These are phyloP conservation scores for Mallotus repandus DNA, from an alignment of 441 rosid genomes.

Conservation along the genomic window DNA sequence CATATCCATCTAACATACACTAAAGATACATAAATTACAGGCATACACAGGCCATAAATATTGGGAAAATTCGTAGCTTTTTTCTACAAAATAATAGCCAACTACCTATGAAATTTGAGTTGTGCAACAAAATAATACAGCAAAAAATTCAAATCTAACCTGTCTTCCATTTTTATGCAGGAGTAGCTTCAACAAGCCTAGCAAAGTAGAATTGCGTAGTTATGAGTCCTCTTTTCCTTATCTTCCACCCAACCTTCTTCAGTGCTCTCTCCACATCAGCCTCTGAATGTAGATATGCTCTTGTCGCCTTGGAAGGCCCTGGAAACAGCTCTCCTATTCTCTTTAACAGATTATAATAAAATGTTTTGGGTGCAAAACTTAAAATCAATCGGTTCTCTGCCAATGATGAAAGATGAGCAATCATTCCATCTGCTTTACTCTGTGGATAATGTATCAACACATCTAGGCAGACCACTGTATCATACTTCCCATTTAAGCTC, in stretches of 20 bases:
- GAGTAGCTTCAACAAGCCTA: conserved; percentile 79
- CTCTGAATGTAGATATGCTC: conserved; percentile 85
- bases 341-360: conserved; percentile 76
- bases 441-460: conserved; percentile 94
- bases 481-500: conserved; percentile 71
- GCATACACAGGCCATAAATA: conserved; percentile 4
- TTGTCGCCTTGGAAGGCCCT: conserved; percentile 91
- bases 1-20: background rate
- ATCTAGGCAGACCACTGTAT: conserved; percentile 82
- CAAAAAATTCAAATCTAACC: conserved; percentile 37
- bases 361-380: conserved; percentile 88
- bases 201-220: conserved; percentile 87
- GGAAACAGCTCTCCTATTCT: conserved; percentile 88
- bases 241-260: conserved; percentile 84
- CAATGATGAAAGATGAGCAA: conserved; percentile 82
- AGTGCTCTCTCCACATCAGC: conserved; percentile 80
- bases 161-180: conserved; percentile 38
- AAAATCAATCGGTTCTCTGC: conserved; percentile 71
- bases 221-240: conserved; percentile 70
- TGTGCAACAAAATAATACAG: background rate
- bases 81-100: conserved; percentile 6
- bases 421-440: conserved; percentile 87
- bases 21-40: background rate
- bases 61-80: conserved; percentile 17
- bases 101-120: conserved; percentile 22